A percentile compares a stretch with the other conserved stretches of the same genome.
These are phyloP conservation scores for Pestalotiopsis sp. DNA, from an alignment of 2,329 filamentous ascomycete genomes.

Conservation along the genomic window DNA sequence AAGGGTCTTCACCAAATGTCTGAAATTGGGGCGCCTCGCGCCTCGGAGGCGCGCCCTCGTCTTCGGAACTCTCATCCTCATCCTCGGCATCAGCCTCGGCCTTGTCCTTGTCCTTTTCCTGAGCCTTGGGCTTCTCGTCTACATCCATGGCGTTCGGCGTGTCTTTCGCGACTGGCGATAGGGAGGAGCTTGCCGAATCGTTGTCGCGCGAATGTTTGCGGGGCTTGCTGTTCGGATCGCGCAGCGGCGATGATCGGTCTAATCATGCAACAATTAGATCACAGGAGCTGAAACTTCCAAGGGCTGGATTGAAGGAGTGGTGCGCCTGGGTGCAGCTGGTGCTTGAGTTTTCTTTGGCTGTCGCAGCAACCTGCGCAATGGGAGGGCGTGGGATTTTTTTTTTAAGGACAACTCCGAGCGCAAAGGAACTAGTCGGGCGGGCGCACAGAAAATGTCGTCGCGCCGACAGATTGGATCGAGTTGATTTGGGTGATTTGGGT, in stretches of 20 bases:
- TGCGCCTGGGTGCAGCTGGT: neutral
- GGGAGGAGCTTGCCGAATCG: conserved; percentile 60
- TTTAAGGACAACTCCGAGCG: too few relatives aligned
- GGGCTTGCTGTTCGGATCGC: conserved; percentile 49
- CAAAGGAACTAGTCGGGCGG: too few relatives aligned
- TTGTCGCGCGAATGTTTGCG: conserved; percentile 53
- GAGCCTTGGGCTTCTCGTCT: conserved; percentile 52
- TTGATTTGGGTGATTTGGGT: neutral
- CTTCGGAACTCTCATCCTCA: conserved; percentile 53
- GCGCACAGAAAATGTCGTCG: neutral
- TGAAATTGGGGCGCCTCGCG: conserved; percentile 75
- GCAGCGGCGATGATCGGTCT: conserved; percentile 57
- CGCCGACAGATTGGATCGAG: too few relatives aligned
- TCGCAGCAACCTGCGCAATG: neutral
- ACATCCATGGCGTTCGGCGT: conserved; percentile 60
- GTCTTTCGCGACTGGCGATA: conserved; percentile 55
- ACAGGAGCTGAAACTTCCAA: neutral
- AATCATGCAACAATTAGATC: neutral
- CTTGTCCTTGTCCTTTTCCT: conserved; percentile 48
- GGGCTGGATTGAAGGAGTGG: neutral
- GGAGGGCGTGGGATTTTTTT: too few relatives aligned
- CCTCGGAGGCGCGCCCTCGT: conserved; percentile 62
- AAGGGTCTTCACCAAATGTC: conserved; percentile 90
- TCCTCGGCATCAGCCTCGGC: conserved; percentile 24
- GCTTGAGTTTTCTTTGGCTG: neutral